Evolutionary conservation across 805 yeast species (phyloP).

Genomic region (Ascoidea rubescens): DNA sequence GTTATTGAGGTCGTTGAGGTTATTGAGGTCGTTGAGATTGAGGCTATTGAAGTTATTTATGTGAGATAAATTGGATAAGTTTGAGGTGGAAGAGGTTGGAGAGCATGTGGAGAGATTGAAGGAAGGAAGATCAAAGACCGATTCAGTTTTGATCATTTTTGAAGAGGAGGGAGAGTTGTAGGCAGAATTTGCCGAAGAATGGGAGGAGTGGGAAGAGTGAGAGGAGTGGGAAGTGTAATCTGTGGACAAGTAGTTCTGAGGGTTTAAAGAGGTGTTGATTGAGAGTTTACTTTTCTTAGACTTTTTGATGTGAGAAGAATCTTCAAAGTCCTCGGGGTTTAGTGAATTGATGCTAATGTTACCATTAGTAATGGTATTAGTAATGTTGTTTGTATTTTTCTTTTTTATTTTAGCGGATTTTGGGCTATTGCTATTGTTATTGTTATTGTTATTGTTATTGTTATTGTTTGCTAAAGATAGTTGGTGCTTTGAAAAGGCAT

Average conservation of each 20-base stretch:
- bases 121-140: too few species aligned
- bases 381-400: background rate
- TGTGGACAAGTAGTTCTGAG: background rate
- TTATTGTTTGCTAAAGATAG: slow-evolving; percentile 1
- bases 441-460: background rate
- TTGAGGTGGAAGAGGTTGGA: too few species aligned
- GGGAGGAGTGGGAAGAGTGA: too few species aligned
- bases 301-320: background rate
- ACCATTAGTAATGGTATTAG: background rate
- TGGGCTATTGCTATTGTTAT: background rate
- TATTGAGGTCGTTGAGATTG: background rate
- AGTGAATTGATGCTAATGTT: background rate
- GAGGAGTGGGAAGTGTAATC: background rate
- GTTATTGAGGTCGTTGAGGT: too few species aligned
- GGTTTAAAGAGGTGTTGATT: background rate
- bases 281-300: background rate
- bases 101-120: too few species aligned
- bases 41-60: too few species aligned
- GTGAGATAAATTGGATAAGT: too few species aligned
- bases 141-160: too few species aligned
- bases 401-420: background rate
- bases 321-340: background rate
- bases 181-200: too few species aligned
- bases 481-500: slow-evolving; percentile 22
- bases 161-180: too few species aligned